phyloP scores from a whole-genome alignment of 2,329 filamentous ascomycete genomes.

The Fusarium virguliforme region DNA sequence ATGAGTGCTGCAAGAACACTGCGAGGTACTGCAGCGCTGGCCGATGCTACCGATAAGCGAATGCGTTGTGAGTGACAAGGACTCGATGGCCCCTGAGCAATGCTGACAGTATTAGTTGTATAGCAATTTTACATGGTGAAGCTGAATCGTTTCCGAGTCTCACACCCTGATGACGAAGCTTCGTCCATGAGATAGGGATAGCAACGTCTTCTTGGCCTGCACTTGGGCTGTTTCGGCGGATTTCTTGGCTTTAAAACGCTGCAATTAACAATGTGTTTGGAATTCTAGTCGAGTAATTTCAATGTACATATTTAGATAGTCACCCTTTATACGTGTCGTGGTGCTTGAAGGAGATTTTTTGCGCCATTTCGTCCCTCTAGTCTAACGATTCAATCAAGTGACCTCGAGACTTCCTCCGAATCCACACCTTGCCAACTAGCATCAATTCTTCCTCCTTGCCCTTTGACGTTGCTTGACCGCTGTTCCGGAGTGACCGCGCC shows the following conservation, averaged over 20 bases:
- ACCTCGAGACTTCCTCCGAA: too few relatives aligned
- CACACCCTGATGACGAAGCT: not conserved
- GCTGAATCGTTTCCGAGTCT: not conserved
- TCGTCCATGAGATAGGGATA: not conserved
- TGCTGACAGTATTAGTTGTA: not conserved
- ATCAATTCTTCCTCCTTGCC: too few relatives aligned
- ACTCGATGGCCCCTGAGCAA: fast-evolving
- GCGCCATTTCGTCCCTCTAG: too few relatives aligned
- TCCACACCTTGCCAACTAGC: too few relatives aligned
- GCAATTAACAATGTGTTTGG: too few relatives aligned
- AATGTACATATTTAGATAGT: not conserved
- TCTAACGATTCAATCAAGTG: too few relatives aligned
- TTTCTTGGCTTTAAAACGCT: too few relatives aligned
- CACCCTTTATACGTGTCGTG: too few relatives aligned
- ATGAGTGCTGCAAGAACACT: conserved; percentile 35
- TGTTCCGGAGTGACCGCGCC: too few relatives aligned
- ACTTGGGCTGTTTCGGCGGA: too few relatives aligned
- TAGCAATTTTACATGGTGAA: not conserved
- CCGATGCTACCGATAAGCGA: conserved; percentile 27
- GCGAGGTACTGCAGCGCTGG: conserved; percentile 34
- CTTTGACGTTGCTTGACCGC: too few relatives aligned
- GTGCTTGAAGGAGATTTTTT: not conserved
- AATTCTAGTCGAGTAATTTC: not conserved
- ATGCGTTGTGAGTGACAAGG: not conserved
- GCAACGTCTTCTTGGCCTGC: too few relatives aligned